These are phyloP conservation scores for Cruciata laevipes DNA, from an alignment of 257 asterid genomes.

Conservation along the genomic window DNA sequence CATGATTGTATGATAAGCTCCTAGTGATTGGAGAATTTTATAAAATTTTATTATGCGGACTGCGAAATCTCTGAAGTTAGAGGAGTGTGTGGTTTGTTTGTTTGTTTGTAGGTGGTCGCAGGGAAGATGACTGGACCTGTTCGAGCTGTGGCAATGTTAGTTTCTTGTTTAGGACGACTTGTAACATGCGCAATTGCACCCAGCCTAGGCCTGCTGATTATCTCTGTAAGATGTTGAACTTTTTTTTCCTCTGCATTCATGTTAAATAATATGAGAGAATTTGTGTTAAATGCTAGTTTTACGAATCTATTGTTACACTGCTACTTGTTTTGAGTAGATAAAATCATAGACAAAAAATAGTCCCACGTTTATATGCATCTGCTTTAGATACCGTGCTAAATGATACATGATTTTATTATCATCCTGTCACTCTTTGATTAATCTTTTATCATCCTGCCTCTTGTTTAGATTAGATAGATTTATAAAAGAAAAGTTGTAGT, in stretches of 20 bases:
- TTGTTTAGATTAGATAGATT: not conserved
- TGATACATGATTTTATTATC: not conserved
- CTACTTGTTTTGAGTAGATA: not conserved
- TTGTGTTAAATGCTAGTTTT: no score
- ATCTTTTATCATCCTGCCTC: not conserved
- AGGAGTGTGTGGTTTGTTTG: conserved; percentile 15
- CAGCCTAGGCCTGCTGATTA: conserved; percentile 92
- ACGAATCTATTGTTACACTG: not conserved
- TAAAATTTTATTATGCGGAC: not conserved
- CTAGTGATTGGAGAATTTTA: not conserved
- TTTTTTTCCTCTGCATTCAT: not conserved
- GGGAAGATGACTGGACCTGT: conserved; percentile 97
- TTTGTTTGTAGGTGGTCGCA: conserved; percentile 60
- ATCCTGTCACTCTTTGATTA: not conserved
- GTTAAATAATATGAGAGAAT: not conserved
- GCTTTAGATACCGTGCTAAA: no score
- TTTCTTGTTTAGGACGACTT: conserved; percentile 82
- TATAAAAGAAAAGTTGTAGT: not conserved
- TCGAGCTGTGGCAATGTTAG: conserved; percentile 87
- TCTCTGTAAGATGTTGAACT: conserved; percentile 38
- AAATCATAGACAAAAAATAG: not conserved
- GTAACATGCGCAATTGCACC: conserved; percentile 87
- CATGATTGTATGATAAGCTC: not conserved
- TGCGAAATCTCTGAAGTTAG: not conserved
- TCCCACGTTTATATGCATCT: no score